Evolutionary conservation across 2,329 filamentous ascomycete genomes (phyloP), one percentile per base, ranked within the genome.

Genomic region (Colletotrichum theobromicola): DNA sequence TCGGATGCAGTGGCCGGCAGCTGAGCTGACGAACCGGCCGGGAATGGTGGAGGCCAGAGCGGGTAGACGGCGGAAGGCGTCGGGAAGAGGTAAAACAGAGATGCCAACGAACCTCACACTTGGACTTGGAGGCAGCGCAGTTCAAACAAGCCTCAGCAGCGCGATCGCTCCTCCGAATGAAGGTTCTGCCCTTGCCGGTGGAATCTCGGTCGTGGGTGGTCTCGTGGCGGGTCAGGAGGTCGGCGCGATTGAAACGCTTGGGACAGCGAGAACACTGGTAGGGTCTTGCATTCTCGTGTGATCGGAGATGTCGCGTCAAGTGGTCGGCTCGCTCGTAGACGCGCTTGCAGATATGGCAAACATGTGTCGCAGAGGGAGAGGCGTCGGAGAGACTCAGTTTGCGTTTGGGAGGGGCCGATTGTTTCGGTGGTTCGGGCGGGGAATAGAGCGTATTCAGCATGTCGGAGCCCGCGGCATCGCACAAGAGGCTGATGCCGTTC

Each of bases 321-420:
- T 75, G 72, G 16, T 75, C 72, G 62, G 72, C 72, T 67, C 72
- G 55, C 63, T 75, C 72, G 62, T 75, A 75, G 16, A 75, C 63
- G 21, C 57, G 60, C 26, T 57, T 72, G 68, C 72, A 75, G 35
- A 75, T 75, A 13, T 75, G 68, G 34, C 72, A 75, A 34, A 75
- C 57, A 32, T 75, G 72, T 62, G 68, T 62, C 26, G 50, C 15
- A 24, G 55, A 68, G n/a, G 63, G 46, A 6, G 72, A 72, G n/a
- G 69, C 37, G n/a, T 74, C 67, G 24, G 72, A 71, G 7, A 55
- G 30, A 55, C 67, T 74, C 53, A 74, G 21, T 57, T 71, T 74
- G 35, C 72, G 72, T 55, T 75, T 75, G 37, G 55, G 57, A 62
- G 42, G 68, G 68, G 68, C 67, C 58, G 67, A 37, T 34, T 62